phyloP scores from a whole-genome alignment of 1,284 basidiomycete species.

The Malassezia pachydermatis region DNA sequence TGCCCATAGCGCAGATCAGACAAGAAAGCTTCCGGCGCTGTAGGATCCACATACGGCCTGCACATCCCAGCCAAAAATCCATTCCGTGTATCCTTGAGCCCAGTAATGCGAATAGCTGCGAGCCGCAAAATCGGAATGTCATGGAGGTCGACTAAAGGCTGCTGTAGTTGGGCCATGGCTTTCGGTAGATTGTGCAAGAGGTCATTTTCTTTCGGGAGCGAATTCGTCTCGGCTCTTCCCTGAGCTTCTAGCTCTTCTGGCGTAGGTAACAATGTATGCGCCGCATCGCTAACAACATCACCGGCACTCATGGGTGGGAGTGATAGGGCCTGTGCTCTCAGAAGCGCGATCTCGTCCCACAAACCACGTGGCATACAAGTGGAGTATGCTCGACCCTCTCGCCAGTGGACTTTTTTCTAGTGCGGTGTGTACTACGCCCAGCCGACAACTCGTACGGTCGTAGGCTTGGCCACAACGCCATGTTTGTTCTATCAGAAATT shows the following conservation, averaged over 20 bases:
- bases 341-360: no score
- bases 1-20: slow-evolving; percentile 36
- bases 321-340: no score
- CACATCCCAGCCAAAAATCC: slow-evolving; percentile 71
- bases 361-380: no score
- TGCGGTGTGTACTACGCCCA: no score
- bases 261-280: background rate
- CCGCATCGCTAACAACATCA: slow-evolving; percentile 16
- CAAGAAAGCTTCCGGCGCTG: slow-evolving; percentile 21
- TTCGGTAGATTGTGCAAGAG: slow-evolving; percentile 27
- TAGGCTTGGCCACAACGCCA: no score
- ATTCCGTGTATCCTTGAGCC: slow-evolving; percentile 62
- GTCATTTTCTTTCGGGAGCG: background rate
- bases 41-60: slow-evolving; percentile 55
- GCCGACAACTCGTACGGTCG: no score
- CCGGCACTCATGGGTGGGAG: slow-evolving; percentile 14
- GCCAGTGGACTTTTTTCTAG: no score
- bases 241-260: background rate
- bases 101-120: slow-evolving; percentile 67
- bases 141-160: slow-evolving; percentile 11
- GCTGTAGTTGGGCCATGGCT: slow-evolving; percentile 25
- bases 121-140: slow-evolving; percentile 49
- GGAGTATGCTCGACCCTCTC: no score
- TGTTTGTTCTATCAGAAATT: slow-evolving; percentile 39
- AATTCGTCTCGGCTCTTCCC: no score